A percentile compares a stretch with the other conserved stretches of the same genome.
phyloP scores from a whole-genome alignment of 805 yeast species.

The Candida ulmi region DNA sequence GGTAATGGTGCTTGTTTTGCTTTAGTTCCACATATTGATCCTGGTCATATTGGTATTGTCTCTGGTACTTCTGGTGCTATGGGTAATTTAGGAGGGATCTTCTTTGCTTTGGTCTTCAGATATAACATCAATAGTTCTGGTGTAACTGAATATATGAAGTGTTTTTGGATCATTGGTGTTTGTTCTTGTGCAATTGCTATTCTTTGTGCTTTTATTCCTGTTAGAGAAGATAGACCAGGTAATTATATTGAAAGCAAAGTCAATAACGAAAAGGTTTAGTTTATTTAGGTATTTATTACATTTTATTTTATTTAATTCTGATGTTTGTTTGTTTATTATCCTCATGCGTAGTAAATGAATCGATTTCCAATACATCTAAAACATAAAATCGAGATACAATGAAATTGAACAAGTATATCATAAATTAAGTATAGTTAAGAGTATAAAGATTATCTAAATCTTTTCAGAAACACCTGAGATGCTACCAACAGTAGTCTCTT shows the following conservation, averaged over 20 bases:
- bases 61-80: constrained; percentile 31
- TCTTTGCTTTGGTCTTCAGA: constrained; percentile 31
- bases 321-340: too few relatives aligned
- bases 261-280: not conserved
- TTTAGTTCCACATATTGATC: constrained; percentile 29
- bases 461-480: not conserved
- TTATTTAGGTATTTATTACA: too few relatives aligned
- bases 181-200: constrained; percentile 22
- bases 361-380: too few relatives aligned
- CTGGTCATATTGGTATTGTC: constrained; percentile 31
- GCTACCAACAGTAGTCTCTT: not conserved
- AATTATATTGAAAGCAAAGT: not conserved
- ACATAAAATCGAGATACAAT: too few relatives aligned
- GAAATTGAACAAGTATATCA: too few relatives aligned
- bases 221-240: constrained; percentile 22
- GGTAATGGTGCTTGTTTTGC: constrained; percentile 34
- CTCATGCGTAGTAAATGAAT: too few relatives aligned
- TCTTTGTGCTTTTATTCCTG: constrained; percentile 19
- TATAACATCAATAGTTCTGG: constrained; percentile 22
- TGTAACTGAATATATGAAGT: constrained; percentile 22
- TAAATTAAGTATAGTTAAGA: too few relatives aligned
- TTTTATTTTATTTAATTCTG: too few relatives aligned
- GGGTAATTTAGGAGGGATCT: constrained; percentile 32
- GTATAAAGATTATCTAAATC: too few relatives aligned
- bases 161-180: constrained; percentile 29